Base-by-base conservation (phyloP, 108 stramenopile species). In the Cyclotella cryptica region DNA sequence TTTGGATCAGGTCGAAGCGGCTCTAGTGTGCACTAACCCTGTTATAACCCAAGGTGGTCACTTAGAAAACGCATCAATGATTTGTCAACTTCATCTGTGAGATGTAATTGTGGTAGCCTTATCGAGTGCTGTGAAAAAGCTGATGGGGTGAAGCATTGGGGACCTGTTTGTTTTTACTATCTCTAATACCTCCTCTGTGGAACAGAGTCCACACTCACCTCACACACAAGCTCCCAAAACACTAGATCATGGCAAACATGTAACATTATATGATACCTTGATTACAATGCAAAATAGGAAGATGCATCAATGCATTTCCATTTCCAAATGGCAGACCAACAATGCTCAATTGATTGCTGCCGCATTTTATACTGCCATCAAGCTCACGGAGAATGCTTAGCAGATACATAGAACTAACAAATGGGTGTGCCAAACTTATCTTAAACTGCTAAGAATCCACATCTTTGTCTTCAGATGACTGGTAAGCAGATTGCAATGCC, bases 91-190 rank as follows among this genome's bases (percentile, higher is more conserved):
- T 63, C 73, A 0, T 63, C 60, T 42, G 73, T 62, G 7, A 42
- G 73, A 52, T 63, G 63, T 12, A 13, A 19, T 41, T 74, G 39
- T n/a, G 51, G 35, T 55, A 58, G 43, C 1, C 52, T 28, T 13
- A 30, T 28, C 9, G 73, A 74, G 41, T 74, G 73, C 41, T 74
- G 73, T 45, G 46, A 49, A 1, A 64, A 45, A 27, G 35, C 73
- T 15, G 64, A 74, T 28, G 63, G 21, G 52, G 52, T n/a, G 63
- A 74, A 22, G 29, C 63, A 41, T 74, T 63, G 9, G 73, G 73
- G 0, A 63, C 21, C 11, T 74, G 73, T 18, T 27, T 74, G 14
- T n/a, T n/a, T 19, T 22, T 26, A 11, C 40, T 13, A 13, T 60
- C 4, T 29, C 24, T 53, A 12, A 40, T 62, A 18, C 60, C 1